phyloP scores from a whole-genome alignment of 371 early-diverging fungal species.

The Cokeromyces recurvatus region DNA sequence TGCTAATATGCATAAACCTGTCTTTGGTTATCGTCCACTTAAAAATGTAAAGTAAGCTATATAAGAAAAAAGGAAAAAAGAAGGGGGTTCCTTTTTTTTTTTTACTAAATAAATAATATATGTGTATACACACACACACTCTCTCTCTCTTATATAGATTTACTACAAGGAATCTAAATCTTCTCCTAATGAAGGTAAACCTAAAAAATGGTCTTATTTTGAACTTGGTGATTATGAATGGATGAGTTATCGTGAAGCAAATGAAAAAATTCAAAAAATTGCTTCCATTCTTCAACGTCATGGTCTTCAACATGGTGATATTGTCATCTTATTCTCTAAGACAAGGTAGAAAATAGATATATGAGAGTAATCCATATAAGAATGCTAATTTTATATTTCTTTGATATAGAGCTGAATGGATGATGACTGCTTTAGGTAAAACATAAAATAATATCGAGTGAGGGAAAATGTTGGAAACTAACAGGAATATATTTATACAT shows the following conservation, averaged over 20 bases:
- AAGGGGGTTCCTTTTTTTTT: too few species aligned
- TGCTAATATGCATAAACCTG: conserved; percentile 32
- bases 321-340: conserved; percentile 58
- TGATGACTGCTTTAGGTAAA: conserved; percentile 49
- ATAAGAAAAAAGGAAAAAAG: too few species aligned
- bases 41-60: conserved; percentile 44
- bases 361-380: background rate
- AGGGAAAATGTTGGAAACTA: background rate
- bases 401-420: conserved; percentile 46
- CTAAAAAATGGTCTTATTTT: conserved; percentile 52
- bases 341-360: conserved; percentile 49
- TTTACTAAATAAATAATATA: too few species aligned
- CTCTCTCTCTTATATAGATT: too few species aligned
- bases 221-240: conserved; percentile 55
- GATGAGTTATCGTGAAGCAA: conserved; percentile 41
- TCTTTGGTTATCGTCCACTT: conserved; percentile 45
- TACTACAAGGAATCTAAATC: conserved; percentile 34
- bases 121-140: too few species aligned
- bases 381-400: background rate
- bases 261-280: conserved; percentile 30
- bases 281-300: conserved; percentile 34
- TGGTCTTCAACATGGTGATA: conserved; percentile 38
- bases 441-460: background rate
- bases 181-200: conserved; percentile 20
- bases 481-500: background rate